These are phyloP conservation scores for Arctostaphylos glauca DNA, from an alignment of 148 eudicot genomes.

Conservation along the genomic window DNA sequence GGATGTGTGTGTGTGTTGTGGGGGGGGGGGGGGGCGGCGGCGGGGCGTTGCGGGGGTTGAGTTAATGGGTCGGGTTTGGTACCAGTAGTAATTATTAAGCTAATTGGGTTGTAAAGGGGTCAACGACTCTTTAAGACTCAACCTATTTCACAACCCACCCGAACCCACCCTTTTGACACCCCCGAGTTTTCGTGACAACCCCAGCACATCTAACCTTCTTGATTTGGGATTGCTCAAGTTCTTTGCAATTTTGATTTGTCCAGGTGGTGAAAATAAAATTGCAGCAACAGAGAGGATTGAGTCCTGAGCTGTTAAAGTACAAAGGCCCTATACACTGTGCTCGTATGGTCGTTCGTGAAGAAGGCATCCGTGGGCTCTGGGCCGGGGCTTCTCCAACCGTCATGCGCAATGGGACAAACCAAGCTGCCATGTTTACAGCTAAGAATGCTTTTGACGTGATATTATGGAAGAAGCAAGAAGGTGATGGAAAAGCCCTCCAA, in stretches of 20 bases:
- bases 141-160: too few relatives aligned
- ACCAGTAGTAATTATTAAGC: too few relatives aligned
- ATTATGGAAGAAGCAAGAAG: conserved; percentile 85
- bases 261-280: conserved; percentile 95
- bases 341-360: conserved; percentile 72
- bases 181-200: not conserved
- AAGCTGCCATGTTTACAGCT: conserved; percentile 94
- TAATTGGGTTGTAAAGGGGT: too few relatives aligned
- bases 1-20: too few relatives aligned
- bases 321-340: conserved; percentile 95
- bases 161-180: too few relatives aligned
- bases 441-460: conserved; percentile 66
- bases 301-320: conserved; percentile 70
- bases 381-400: conserved; percentile 94
- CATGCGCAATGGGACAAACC: conserved; percentile 97
- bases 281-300: conserved; percentile 88
- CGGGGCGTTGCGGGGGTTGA: too few relatives aligned
- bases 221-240: not conserved
- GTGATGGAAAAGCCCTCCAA: conserved; percentile 70
- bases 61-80: too few relatives aligned
- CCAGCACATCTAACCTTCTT: not conserved
- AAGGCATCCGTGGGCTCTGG: conserved; percentile 89
- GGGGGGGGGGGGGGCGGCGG: too few relatives aligned
- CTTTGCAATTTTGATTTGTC: conserved; percentile 8
- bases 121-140: too few relatives aligned